These are phyloP conservation scores for Atractiella rhizophila DNA, from an alignment of 768 basidiomycete genomes.

Conservation along the genomic window DNA sequence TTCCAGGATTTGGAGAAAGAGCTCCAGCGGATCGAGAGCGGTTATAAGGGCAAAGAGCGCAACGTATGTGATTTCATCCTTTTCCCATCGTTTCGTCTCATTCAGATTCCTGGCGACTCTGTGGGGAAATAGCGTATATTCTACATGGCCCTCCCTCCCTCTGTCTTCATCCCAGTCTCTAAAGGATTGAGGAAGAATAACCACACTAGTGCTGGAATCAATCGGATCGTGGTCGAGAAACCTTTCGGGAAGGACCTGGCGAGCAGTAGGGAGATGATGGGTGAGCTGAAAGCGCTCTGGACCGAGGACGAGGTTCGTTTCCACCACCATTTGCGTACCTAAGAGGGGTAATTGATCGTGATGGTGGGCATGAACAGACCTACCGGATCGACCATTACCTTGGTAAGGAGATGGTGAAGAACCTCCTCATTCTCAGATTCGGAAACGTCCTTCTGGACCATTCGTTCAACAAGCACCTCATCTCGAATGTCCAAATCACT, in stretches of 20 bases:
- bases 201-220: slow-evolving; percentile 46
- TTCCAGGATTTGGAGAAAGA: slow-evolving; percentile 54
- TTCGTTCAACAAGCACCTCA: slow-evolving; percentile 83
- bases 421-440: slow-evolving; percentile 79
- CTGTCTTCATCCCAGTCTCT: slow-evolving; percentile 75
- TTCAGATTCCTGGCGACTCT: too few species aligned
- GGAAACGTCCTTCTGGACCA: slow-evolving; percentile 74
- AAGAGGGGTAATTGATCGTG: neutral
- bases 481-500: slow-evolving; percentile 92
- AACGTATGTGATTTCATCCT: too few species aligned
- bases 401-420: slow-evolving; percentile 99
- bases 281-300: slow-evolving; percentile 63
- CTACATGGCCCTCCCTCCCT: slow-evolving; percentile 93
- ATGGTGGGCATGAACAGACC: slow-evolving; percentile 25
- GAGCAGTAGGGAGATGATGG: slow-evolving; percentile 51
- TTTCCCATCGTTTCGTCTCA: too few species aligned
- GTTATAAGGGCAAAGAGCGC: slow-evolving; percentile 33
- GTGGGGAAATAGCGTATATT: slow-evolving; percentile 90
- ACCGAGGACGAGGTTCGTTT: slow-evolving; percentile 46
- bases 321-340: neutral
- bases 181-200: slow-evolving; percentile 56
- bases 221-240: slow-evolving; percentile 91
- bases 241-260: slow-evolving; percentile 90
- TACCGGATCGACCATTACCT: slow-evolving; percentile 99
- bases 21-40: slow-evolving; percentile 49